Evolutionary conservation across 2,329 filamentous ascomycete species (phyloP), one percentile per base, ranked within the genome.

Genomic region (Mycosphaerella sp.): DNA sequence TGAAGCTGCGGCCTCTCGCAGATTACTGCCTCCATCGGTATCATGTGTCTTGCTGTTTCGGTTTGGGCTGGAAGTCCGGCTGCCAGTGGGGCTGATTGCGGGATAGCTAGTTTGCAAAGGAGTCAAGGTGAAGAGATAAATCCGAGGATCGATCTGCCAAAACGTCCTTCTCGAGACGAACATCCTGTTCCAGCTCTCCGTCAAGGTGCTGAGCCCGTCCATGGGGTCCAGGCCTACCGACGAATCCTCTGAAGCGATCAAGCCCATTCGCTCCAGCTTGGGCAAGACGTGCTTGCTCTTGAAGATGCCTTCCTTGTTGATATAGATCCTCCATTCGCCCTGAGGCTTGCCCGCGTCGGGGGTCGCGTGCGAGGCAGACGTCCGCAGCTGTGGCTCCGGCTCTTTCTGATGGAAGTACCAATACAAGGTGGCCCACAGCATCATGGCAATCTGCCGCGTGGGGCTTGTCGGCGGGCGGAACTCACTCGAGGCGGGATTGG

Each of bases 381-480:
- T 87, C 14, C 76, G 75, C 30, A 93, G 65, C 44, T 80, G 78
- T 0, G 79, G 75, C 17, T 78, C 75, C 0, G 91, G 91, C 61
- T 85, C 79, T 1, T 82, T 79, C 68, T 95, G 88, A 71, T 96
- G 90, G 62, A 96, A 97, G 74, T 97, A 97, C 91, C 91, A 97
- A 74, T 89, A 95, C 37, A 97, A 75, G 1, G 89, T 90, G 30
- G 89, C 82, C 87, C 89, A 97, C 6, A 97, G 78, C 86, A 96
- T 95, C 87, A 96, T 89, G 59, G 91, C 91, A 54, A 95, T 87
- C 71, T 95, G 87, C 40, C 90, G 78, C 0, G 89, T 93, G 0
- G 88, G 88, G 55, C 89, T 95, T 12, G 78, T 82, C 1, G 85
- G 80, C 1, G 88, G 82, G 65, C 86, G 88, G 72, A 86, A 94